These are phyloP conservation scores for Kuraishia hungarica DNA, from an alignment of 805 yeast species.

Conservation along the genomic window DNA sequence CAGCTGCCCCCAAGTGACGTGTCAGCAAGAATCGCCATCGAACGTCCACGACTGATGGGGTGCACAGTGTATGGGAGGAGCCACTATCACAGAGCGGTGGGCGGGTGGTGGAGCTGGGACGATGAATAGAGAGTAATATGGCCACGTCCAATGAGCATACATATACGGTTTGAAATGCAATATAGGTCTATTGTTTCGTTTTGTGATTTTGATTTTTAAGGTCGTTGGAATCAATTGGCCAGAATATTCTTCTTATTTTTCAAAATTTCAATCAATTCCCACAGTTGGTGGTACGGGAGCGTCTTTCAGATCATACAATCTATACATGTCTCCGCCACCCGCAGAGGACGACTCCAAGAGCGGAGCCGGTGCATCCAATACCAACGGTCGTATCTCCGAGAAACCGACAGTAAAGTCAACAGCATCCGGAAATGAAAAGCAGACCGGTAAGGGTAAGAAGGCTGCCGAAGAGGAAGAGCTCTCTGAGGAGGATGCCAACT, in stretches of 20 bases:
- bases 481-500: slow-evolving; percentile 85
- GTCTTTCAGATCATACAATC: background rate
- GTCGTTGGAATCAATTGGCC: background rate
- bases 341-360: background rate
- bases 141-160: background rate
- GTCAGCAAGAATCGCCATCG: background rate
- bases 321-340: background rate
- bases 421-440: background rate
- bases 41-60: background rate
- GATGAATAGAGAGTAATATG: too few species aligned
- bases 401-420: background rate
- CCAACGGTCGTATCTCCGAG: background rate
- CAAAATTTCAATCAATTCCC: background rate
- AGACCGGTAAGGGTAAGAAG: background rate
- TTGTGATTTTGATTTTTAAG: background rate
- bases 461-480: slow-evolving; percentile 65
- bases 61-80: background rate
- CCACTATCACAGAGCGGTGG: background rate
- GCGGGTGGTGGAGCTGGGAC: background rate
- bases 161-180: background rate
- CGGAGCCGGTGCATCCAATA: background rate
- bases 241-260: too few species aligned
- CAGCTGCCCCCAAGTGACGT: background rate
- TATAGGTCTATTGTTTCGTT: too few species aligned
- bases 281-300: background rate